phyloP scores from a whole-genome alignment of 2,329 filamentous ascomycete species.

The Macroventuria anomochaeta region DNA sequence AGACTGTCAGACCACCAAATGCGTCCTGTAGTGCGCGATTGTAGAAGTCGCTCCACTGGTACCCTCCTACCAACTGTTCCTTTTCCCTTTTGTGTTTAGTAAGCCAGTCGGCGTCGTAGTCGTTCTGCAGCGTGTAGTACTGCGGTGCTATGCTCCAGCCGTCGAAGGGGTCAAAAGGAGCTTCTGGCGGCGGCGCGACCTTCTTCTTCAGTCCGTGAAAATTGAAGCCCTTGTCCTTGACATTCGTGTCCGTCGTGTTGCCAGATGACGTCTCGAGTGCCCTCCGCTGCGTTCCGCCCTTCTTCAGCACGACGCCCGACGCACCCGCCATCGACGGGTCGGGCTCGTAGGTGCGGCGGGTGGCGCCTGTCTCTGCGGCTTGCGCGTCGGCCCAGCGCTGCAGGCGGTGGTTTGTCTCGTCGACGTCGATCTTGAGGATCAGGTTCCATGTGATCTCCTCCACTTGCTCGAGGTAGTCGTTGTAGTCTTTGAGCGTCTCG shows the following conservation, averaged over 20 bases:
- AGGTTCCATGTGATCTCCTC: constrained; percentile 91
- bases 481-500: constrained; percentile 80
- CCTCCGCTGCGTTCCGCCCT: constrained; percentile 68
- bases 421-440: constrained; percentile 72
- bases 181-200: constrained; percentile 67
- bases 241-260: constrained; percentile 33
- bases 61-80: constrained; percentile 77
- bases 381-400: constrained; percentile 76
- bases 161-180: constrained; percentile 87
- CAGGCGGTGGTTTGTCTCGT: constrained; percentile 67
- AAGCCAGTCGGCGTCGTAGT: constrained; percentile 78
- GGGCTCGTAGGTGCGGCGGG: constrained; percentile 41
- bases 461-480: constrained; percentile 92
- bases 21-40: constrained; percentile 83
- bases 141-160: constrained; percentile 70
- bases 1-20: constrained; percentile 86
- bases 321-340: constrained; percentile 25
- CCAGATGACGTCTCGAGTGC: constrained; percentile 35
- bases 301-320: constrained; percentile 59
- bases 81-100: constrained; percentile 70
- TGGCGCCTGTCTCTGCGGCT: constrained; percentile 58
- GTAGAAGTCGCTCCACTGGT: constrained; percentile 82
- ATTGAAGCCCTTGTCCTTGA: constrained; percentile 52
- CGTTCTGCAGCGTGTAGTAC: constrained; percentile 72
- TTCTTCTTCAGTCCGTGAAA: constrained; percentile 81